Percentiles rank a stretch among this genome's conserved stretches.
These are phyloP conservation scores for Pilaira anomala DNA, from an alignment of 192 early-diverging fungal genomes.

Conservation along the genomic window DNA sequence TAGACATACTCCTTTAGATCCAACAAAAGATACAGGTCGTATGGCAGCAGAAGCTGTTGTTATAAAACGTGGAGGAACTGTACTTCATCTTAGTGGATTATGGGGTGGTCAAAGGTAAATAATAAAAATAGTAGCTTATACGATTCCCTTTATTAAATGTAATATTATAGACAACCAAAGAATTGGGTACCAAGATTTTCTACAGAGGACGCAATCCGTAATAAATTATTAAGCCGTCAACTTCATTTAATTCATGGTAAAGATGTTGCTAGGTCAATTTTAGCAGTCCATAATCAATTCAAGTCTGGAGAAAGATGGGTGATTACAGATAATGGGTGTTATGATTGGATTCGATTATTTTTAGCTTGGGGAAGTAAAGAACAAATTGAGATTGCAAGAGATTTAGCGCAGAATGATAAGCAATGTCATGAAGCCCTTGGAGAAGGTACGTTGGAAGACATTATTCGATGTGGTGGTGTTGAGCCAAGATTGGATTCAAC, in stretches of 20 bases:
- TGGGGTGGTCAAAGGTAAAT: slow-evolving; percentile 44
- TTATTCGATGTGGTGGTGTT: slow-evolving; percentile 19
- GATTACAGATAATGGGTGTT: slow-evolving; percentile 49
- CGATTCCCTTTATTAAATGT: not conserved
- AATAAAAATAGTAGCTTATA: not conserved
- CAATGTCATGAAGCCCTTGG: slow-evolving; percentile 19
- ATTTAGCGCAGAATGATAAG: slow-evolving; percentile 21
- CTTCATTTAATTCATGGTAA: slow-evolving; percentile 58
- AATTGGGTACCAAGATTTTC: slow-evolving; percentile 56
- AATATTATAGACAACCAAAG: slow-evolving; percentile 40
- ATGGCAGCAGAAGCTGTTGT: slow-evolving; percentile 39
- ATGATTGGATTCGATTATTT: slow-evolving; percentile 51
- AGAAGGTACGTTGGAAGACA: slow-evolving; percentile 13
- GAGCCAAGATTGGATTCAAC: slow-evolving; percentile 27
- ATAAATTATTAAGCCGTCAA: slow-evolving; percentile 34
- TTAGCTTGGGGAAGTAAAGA: slow-evolving; percentile 25
- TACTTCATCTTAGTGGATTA: slow-evolving; percentile 57
- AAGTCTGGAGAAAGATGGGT: slow-evolving; percentile 50
- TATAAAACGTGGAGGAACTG: slow-evolving; percentile 34
- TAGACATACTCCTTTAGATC: slow-evolving; percentile 36
- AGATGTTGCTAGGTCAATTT: slow-evolving; percentile 56
- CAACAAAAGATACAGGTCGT: slow-evolving; percentile 32
- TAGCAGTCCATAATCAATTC: slow-evolving; percentile 39
- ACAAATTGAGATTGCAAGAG: slow-evolving; percentile 16
- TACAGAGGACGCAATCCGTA: slow-evolving; percentile 25